Evolutionary conservation across 176 grass and related monocot species (phyloP), one percentile per base, ranked within the genome.

Genomic region (Olyra latifolia): DNA sequence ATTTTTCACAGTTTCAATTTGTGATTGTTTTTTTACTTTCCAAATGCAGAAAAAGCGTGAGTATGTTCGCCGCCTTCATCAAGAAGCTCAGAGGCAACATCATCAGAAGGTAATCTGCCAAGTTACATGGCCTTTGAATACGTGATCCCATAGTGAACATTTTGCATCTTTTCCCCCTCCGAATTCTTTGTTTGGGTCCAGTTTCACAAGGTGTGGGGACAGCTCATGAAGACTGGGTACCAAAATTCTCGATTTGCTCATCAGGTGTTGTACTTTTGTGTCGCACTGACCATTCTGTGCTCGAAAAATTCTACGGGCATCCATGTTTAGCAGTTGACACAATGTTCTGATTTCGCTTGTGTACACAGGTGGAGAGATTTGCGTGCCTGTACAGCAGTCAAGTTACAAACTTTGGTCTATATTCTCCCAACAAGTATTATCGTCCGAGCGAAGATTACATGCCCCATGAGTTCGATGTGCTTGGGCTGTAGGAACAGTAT

Each of bases 171-270:
- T n/a, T 30, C 19, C 23, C 5, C 22, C 23, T 66, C 7, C 1
- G 75, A 68, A 84, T 24, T 46, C 14, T 91, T 77, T 70, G 4
- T 77, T 67, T 66, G 3, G 10, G 24, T 91, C 24, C 54, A 98
- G 96, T 98, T 98, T 89, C 96, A 98, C 57, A 98, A 93, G 66
- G 92, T 98, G 25, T 98, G 96, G 96, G 96, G 96, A 40, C 96
- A 98, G 56, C 96, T 98, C 50, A 98, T 98, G 96, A 98, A 98
- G 79, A 98, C 96, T 49, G 96, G 96, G 29, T 98, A 91, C 76
- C 96, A 98, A 74, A 98, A 98, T 78, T 98, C 96, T n/a, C 84
- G 96, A 41, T 98, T 98, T 75, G 92, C 96, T 75, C 96, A 98
- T 91, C 96, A 98, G 96, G 96, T 98, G 42, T 20, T 32, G 62